Conservation (phyloP, 2,329 filamentous ascomycete genomes). For the Colletotrichum zoysiae region DNA sequence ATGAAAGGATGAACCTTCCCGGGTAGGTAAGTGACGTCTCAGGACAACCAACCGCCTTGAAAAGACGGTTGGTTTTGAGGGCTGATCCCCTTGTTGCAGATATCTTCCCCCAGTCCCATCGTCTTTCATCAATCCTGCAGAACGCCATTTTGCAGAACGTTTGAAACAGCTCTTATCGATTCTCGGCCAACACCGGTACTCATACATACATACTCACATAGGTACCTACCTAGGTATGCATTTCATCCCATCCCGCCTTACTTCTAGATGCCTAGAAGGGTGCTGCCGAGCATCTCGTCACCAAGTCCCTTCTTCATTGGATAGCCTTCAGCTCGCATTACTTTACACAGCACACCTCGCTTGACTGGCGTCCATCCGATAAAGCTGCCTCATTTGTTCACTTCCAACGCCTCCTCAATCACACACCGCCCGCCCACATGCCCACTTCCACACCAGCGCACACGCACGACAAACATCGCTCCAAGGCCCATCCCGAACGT, state of each 20-base stretch:
- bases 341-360: neutral
- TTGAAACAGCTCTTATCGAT: conserved; percentile 8
- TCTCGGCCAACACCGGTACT: neutral
- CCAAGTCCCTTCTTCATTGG: conserved; percentile 5
- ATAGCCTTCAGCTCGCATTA: neutral
- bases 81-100: conserved; percentile 1
- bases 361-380: neutral
- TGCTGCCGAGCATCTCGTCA: conserved; percentile 9
- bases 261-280: conserved; percentile 10
- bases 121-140: neutral
- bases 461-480: conserved; percentile 2
- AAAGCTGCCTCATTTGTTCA: neutral
- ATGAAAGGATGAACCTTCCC: conserved; percentile 20
- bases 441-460: neutral
- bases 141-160: conserved; percentile 1
- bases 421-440: conserved; percentile 2
- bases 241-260: conserved; percentile 9
- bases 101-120: conserved; percentile 6
- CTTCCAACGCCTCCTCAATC: neutral
- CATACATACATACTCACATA: neutral
- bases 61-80: conserved; percentile 1
- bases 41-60: conserved; percentile 4
- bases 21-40: neutral
- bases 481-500: conserved; percentile 38
- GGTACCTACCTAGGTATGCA: neutral